Conservation (phyloP, 2,329 filamentous ascomycete species). For the Thelonectria rubi region DNA sequence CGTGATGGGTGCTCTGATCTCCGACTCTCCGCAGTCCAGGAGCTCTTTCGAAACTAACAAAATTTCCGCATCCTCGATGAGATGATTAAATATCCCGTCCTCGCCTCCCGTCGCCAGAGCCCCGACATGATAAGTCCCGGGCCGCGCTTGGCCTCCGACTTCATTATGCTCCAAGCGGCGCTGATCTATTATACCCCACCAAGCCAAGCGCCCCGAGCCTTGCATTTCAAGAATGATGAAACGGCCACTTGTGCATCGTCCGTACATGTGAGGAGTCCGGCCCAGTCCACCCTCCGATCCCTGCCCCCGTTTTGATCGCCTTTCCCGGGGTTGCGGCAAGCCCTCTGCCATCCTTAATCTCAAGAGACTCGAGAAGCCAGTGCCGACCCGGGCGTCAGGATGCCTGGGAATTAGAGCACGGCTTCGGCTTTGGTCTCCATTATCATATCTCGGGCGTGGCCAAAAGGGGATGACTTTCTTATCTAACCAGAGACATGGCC, state of each 20-base stretch:
- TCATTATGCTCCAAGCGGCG: slow-evolving; percentile 22
- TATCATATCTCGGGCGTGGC: slow-evolving; percentile 6
- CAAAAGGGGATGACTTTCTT: not conserved
- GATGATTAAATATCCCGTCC: not conserved
- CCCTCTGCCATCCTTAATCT: slow-evolving; percentile 32
- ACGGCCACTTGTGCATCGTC: slow-evolving; percentile 29
- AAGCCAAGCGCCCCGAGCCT: slow-evolving; percentile 25
- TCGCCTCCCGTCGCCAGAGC: not conserved
- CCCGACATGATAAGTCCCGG: not conserved
- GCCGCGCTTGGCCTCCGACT: not conserved
- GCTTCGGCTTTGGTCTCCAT: slow-evolving; percentile 1
- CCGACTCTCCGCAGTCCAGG: not conserved
- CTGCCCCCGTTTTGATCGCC: slow-evolving; percentile 24
- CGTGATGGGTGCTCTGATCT: not conserved
- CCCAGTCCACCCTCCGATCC: slow-evolving; percentile 13
- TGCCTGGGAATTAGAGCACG: no score
- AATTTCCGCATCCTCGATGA: slow-evolving; percentile 18
- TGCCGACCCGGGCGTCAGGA: slow-evolving; percentile 22
- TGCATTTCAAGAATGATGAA: slow-evolving; percentile 29
- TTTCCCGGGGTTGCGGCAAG: slow-evolving; percentile 26
- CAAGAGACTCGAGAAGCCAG: slow-evolving; percentile 25
- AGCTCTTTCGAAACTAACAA: slow-evolving; percentile 4
- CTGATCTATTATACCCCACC: slow-evolving; percentile 25
- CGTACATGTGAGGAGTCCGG: slow-evolving; percentile 9
- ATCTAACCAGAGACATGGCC: slow-evolving; percentile 2